phyloP scores from a whole-genome alignment of 176 grass and related monocot genomes.

The Saccharum officinarum region DNA sequence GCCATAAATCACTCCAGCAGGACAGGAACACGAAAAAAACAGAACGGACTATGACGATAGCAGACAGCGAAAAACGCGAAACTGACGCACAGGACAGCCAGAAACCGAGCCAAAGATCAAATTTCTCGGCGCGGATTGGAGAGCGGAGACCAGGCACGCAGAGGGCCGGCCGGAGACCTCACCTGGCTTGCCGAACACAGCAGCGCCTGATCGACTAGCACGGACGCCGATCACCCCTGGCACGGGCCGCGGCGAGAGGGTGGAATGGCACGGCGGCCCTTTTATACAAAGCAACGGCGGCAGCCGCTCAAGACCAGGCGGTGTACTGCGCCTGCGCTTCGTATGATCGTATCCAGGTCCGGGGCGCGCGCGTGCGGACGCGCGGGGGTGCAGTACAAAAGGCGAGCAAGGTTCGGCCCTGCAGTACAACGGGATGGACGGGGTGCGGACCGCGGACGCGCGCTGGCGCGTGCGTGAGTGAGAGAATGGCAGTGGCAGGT shows the following conservation, averaged over 20 bases:
- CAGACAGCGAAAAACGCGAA: not conserved
- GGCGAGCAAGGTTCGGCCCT: not conserved
- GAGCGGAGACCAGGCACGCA: not conserved
- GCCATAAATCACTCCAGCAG: not conserved
- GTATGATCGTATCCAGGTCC: not conserved
- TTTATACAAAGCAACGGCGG: constrained; percentile 12
- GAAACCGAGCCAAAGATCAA: not conserved
- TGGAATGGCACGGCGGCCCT: not conserved
- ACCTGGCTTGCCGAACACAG: not conserved
- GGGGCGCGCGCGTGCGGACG: not conserved
- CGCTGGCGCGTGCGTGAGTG: not conserved
- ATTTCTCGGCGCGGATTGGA: not conserved
- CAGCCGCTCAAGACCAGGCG: not conserved
- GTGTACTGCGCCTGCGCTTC: constrained; percentile 19
- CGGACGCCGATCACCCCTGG: not conserved
- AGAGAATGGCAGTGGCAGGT: not conserved
- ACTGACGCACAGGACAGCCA: not conserved
- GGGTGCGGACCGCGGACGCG: not conserved
- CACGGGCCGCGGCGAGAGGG: not conserved
- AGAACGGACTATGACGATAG: not conserved
- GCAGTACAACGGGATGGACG: constrained; percentile 21
- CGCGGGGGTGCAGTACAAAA: constrained; percentile 38
- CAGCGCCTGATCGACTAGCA: not conserved
- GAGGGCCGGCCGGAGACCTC: not conserved
- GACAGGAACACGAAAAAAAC: not conserved